Percentiles rank a stretch among this genome's conserved stretches.
These are phyloP conservation scores for Amanita inopinata DNA, from an alignment of 768 basidiomycete genomes.

Conservation along the genomic window DNA sequence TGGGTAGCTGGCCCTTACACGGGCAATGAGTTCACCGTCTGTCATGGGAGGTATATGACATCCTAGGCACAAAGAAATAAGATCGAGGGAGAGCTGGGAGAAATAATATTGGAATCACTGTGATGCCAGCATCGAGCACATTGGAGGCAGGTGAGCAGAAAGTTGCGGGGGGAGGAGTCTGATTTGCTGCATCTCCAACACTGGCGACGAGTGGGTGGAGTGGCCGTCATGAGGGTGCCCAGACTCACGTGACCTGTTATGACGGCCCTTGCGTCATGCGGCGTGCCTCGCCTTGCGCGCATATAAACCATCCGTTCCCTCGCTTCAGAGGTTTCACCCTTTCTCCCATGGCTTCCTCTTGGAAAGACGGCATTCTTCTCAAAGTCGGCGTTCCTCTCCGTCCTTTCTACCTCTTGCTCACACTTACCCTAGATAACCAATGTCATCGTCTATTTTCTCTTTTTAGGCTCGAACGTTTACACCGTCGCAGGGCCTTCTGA, in stretches of 20 bases:
- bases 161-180: conserved; percentile 17
- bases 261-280: conserved; percentile 8
- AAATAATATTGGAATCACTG: conserved; percentile 16
- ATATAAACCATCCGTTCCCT: background rate
- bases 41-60: conserved; percentile 26
- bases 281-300: background rate
- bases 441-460: conserved; percentile 72
- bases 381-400: conserved; percentile 40
- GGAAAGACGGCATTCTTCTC: conserved; percentile 76
- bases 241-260: conserved; percentile 8
- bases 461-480: conserved; percentile 89
- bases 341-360: conserved; percentile 41
- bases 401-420: background rate
- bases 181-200: conserved; percentile 17
- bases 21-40: conserved; percentile 22
- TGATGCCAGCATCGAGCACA: conserved; percentile 28
- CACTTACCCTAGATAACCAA: conserved; percentile 49
- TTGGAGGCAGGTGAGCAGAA: conserved; percentile 23
- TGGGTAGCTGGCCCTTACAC: conserved; percentile 17
- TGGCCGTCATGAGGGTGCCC: background rate
- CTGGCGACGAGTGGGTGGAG: conserved; percentile 8
- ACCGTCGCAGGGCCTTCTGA: conserved; percentile 67
- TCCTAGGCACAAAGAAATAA: conserved; percentile 16
- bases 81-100: background rate
- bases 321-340: background rate